These are phyloP conservation scores for Bifiguratus adelaidae DNA, from an alignment of 192 early-diverging fungal species.

Conservation along the genomic window DNA sequence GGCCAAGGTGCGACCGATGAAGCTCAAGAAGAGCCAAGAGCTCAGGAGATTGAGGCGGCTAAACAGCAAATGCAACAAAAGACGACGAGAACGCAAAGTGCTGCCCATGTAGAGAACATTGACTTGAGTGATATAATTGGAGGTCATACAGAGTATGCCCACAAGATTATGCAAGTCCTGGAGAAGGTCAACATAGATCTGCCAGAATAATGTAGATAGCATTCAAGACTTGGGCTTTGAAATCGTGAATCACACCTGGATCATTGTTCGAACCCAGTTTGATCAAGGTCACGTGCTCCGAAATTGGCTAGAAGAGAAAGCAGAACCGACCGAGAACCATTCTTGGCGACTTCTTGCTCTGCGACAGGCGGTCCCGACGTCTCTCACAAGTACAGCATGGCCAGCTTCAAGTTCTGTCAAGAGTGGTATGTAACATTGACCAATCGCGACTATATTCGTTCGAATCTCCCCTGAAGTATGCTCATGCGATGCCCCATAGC, in stretches of 20 bases:
- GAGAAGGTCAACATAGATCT: background rate
- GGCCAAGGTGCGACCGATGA: too few species aligned
- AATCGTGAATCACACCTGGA: too few species aligned
- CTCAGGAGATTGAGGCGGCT: too few species aligned
- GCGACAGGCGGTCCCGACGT: too few species aligned
- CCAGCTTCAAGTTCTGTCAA: conserved; percentile 36
- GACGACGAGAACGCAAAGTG: background rate
- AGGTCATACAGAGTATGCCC: background rate
- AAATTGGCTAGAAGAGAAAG: too few species aligned
- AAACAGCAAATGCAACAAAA: too few species aligned
- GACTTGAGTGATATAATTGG: background rate
- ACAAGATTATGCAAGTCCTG: background rate
- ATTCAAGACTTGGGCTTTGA: too few species aligned
- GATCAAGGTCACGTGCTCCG: too few species aligned
- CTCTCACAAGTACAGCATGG: conserved; percentile 30
- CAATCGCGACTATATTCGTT: background rate
- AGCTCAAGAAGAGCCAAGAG: too few species aligned
- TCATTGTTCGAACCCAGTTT: too few species aligned
- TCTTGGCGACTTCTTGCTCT: too few species aligned
- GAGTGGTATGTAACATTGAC: conserved; percentile 29
- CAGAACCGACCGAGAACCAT: too few species aligned
- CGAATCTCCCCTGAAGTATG: background rate
- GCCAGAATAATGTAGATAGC: background rate
- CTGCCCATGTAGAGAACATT: background rate
- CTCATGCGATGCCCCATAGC: conserved; percentile 24